Base-by-base conservation (phyloP, 495 filamentous ascomycete species). In the Articulospora tetracladia region DNA sequence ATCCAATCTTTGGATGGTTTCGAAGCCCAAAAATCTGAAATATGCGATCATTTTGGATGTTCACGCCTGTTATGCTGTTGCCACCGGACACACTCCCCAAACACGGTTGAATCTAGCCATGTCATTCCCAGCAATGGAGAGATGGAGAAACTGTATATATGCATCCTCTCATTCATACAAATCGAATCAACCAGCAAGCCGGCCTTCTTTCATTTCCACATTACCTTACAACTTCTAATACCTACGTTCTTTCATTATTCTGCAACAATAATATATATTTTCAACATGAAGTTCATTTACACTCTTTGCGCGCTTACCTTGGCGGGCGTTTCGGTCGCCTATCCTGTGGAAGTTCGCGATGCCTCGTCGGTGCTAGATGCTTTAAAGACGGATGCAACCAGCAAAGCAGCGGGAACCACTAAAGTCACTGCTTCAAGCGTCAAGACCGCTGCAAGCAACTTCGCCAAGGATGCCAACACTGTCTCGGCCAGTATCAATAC, bases 381-480 rank as follows among this genome's bases (percentile, higher is more conserved):
- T 44, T 3, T 44, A 19, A 44, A 44, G 4, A 11, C 39, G 3
- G 8, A 11, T 44, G 39, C 39, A 7, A 44, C 39, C 15, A n/a
- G 19, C 27, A 41, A 19, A 25, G n/a, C 56, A 30, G 15, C 39
- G 1, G 17, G n/a, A 3, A 52, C 51, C 12, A 24, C 53, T 22
- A 49, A 41, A 2, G 24, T 39, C 15, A 55, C 17, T 23, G 27
- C 53, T n/a, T 30, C 36, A 28, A 28, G 19, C n/a, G 59, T 61
- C 24, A 27, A 56, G 28, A 39, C 41, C 12, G 60, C 55, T 11
- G 30, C 50, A 13, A 47, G 25, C 10, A 51, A 46, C 48, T 58
- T 58, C 15, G 60, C 60, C 44, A 41, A 55, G 15, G 60, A 58
- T 44, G 60, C 60, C 36, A 58, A 59, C 32, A 58, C 60, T 23